Conservation (phyloP, 2,329 filamentous ascomycete genomes). For the Aspergillus sp. region DNA sequence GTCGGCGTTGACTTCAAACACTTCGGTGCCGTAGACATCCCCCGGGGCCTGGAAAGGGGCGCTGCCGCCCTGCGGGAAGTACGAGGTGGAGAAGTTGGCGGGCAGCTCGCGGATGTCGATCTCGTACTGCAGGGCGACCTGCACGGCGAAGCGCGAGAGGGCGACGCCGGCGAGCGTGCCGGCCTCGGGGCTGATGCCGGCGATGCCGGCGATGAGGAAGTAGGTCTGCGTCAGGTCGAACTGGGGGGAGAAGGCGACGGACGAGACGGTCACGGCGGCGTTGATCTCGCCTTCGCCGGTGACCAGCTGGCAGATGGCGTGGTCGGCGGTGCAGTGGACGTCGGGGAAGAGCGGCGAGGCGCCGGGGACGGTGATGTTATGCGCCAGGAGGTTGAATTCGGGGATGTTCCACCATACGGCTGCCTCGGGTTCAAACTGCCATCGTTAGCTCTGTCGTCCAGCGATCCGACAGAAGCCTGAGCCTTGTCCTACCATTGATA, state of each 20-base stretch:
- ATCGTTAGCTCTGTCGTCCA: neutral
- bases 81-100: slow-evolving; percentile 63
- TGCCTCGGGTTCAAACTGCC: slow-evolving; percentile 62
- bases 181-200: slow-evolving; percentile 68
- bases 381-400: slow-evolving; percentile 56
- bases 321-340: slow-evolving; percentile 62
- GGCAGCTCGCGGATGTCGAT: slow-evolving; percentile 70
- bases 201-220: slow-evolving; percentile 71
- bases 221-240: slow-evolving; percentile 69
- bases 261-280: slow-evolving; percentile 64
- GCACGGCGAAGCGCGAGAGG: slow-evolving; percentile 67
- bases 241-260: slow-evolving; percentile 59
- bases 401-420: slow-evolving; percentile 59
- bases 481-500: slow-evolving; percentile 36
- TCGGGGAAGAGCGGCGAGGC: slow-evolving; percentile 65
- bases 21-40: slow-evolving; percentile 66
- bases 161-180: slow-evolving; percentile 66
- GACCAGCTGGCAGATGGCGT: slow-evolving; percentile 66
- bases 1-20: slow-evolving; percentile 63
- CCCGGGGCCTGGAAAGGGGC: slow-evolving; percentile 57
- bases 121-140: slow-evolving; percentile 74
- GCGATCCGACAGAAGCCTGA: neutral
- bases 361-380: slow-evolving; percentile 60
- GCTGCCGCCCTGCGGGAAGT: slow-evolving; percentile 63
- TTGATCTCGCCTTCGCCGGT: slow-evolving; percentile 74